phyloP scores from a whole-genome alignment of 2,329 filamentous ascomycete species.

The Cladobotryum protrusum region DNA sequence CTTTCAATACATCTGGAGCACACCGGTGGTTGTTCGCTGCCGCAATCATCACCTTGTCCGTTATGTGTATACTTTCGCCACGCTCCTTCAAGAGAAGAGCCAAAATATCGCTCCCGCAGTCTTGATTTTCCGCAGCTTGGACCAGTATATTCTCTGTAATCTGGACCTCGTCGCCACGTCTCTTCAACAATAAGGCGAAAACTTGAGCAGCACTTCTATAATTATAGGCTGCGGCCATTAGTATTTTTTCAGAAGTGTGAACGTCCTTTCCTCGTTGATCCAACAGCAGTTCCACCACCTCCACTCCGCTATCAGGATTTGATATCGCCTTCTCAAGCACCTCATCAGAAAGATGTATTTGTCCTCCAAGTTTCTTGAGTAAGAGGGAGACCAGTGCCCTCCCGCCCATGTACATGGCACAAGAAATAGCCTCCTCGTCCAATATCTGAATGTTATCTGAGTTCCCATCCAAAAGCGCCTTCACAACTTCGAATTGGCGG shows the following conservation, averaged over 20 bases:
- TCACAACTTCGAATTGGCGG: neutral
- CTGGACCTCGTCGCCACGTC: neutral
- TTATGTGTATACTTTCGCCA: neutral
- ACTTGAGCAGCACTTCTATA: neutral
- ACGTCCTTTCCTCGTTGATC: neutral
- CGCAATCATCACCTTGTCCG: neutral
- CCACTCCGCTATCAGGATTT: neutral
- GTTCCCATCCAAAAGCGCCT: neutral
- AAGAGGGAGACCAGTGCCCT: neutral
- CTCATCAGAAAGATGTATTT: neutral
- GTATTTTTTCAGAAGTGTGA: neutral
- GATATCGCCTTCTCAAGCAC: neutral
- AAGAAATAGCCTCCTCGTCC: neutral
- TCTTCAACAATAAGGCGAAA: neutral
- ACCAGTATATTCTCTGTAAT: neutral
- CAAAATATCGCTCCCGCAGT: neutral
- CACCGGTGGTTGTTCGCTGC: neutral
- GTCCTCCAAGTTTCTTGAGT: neutral
- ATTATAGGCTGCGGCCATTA: neutral
- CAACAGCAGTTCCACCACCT: neutral
- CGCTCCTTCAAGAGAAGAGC: neutral
- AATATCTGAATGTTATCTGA: neutral
- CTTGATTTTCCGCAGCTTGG: neutral
- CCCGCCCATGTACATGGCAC: neutral
- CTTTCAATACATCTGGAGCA: neutral